These are phyloP conservation scores for Emiliania huxleyi DNA, from an alignment of 78 protist genomes.

Conservation along the genomic window DNA sequence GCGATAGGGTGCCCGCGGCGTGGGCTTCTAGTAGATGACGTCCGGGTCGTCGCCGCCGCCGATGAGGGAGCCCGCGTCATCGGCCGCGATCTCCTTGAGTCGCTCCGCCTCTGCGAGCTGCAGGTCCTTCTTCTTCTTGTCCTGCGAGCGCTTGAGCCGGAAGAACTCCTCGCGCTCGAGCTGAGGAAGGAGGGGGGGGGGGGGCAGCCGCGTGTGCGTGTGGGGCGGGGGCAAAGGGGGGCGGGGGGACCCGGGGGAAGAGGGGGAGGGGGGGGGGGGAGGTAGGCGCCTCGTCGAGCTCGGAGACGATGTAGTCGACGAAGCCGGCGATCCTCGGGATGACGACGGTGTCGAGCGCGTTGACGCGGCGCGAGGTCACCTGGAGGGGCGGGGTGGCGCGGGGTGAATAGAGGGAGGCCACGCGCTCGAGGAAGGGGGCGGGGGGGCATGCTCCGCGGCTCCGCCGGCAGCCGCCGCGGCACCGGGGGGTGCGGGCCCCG, in stretches of 20 bases:
- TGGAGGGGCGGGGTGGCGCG: no score
- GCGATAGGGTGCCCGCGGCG: no score
- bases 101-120: background rate
- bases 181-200: no score
- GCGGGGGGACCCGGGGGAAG: no score
- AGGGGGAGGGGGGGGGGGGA: no score
- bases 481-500: no score
- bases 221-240: no score
- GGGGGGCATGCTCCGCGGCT: no score
- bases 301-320: conserved; percentile 82
- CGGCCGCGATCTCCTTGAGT: background rate
- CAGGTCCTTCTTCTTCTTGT: conserved; percentile 48
- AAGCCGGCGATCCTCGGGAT: conserved; percentile 87
- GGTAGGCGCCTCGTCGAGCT: conserved; percentile 99
- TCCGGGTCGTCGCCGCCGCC: background rate
- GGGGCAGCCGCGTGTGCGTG: no score
- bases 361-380: conserved; percentile 98
- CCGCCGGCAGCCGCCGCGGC: no score
- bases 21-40: background rate
- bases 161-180: conserved; percentile 90
- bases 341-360: conserved; percentile 98
- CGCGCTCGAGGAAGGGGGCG: background rate
- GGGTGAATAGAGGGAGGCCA: background rate
- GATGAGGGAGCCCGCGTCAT: background rate
- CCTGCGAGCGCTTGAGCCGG: conserved; percentile 57